These are phyloP conservation scores for Phytophthora colocasiae DNA, from an alignment of 352 stramenopile genomes.

Conservation along the genomic window DNA sequence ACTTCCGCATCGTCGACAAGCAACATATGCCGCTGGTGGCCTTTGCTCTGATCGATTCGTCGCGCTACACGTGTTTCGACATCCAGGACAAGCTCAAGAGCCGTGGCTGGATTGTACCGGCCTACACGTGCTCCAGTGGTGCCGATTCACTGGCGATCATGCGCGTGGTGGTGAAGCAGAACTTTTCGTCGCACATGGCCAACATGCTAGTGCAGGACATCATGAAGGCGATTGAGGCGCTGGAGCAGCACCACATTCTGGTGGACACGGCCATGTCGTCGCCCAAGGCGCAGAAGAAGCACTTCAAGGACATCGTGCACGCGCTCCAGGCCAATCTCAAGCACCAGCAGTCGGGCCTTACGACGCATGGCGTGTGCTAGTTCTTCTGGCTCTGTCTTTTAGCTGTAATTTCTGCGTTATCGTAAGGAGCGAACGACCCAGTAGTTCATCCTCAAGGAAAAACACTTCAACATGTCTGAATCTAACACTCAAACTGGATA, in stretches of 20 bases:
- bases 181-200: conserved; percentile 89
- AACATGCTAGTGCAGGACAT: conserved; percentile 91
- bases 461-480: no score
- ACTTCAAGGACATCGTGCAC: conserved; percentile 76
- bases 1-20: conserved; percentile 92
- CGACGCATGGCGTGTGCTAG: conserved; percentile 87
- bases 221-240: conserved; percentile 79
- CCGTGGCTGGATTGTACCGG: conserved; percentile 90
- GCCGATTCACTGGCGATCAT: conserved; percentile 90
- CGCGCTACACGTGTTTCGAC: conserved; percentile 88
- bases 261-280: conserved; percentile 82
- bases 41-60: conserved; percentile 85
- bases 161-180: conserved; percentile 92
- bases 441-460: no score
- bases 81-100: conserved; percentile 91
- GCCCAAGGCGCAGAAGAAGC: conserved; percentile 75
- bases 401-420: conserved; percentile 28
- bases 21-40: conserved; percentile 92
- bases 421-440: neutral
- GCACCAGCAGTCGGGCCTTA: conserved; percentile 77
- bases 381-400: conserved; percentile 9
- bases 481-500: neutral
- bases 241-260: conserved; percentile 82
- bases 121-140: conserved; percentile 88
- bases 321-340: conserved; percentile 70